These are phyloP conservation scores for Magnusiomyces suaveolens DNA, from an alignment of 1,139 yeast species.

Conservation along the genomic window DNA sequence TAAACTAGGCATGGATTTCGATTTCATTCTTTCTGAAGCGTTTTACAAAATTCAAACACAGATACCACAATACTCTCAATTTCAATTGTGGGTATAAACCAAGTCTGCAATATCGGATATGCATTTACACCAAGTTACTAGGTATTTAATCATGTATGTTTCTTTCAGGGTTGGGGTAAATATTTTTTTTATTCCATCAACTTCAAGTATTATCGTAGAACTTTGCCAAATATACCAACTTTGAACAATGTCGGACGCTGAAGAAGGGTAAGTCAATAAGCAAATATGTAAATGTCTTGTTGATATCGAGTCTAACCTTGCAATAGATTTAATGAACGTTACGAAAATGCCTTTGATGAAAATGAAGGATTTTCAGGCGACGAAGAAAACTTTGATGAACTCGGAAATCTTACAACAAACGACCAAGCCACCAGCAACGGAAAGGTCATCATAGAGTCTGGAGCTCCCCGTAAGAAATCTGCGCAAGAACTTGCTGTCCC, in stretches of 20 bases:
- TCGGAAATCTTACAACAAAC: constrained; percentile 29
- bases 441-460: constrained; percentile 59
- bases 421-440: constrained; percentile 59
- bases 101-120: too few relatives aligned
- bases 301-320: too few relatives aligned
- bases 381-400: constrained; percentile 44
- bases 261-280: constrained; percentile 7
- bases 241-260: constrained; percentile 5
- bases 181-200: background rate
- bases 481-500: constrained; percentile 80
- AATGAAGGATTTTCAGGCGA: constrained; percentile 72
- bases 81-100: too few relatives aligned
- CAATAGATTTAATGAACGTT: constrained; percentile 64
- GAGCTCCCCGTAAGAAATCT: constrained; percentile 52
- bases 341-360: constrained; percentile 62
- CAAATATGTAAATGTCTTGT: too few relatives aligned
- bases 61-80: too few relatives aligned
- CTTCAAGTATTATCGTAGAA: background rate
- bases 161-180: too few relatives aligned
- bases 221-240: too few relatives aligned
- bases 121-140: too few relatives aligned
- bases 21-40: too few relatives aligned
- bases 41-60: too few relatives aligned
- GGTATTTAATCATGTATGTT: too few relatives aligned
- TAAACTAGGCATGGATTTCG: too few relatives aligned